Conservation (phyloP, 1,284 basidiomycete species). For the Stygiomarasmius scandens region DNA sequence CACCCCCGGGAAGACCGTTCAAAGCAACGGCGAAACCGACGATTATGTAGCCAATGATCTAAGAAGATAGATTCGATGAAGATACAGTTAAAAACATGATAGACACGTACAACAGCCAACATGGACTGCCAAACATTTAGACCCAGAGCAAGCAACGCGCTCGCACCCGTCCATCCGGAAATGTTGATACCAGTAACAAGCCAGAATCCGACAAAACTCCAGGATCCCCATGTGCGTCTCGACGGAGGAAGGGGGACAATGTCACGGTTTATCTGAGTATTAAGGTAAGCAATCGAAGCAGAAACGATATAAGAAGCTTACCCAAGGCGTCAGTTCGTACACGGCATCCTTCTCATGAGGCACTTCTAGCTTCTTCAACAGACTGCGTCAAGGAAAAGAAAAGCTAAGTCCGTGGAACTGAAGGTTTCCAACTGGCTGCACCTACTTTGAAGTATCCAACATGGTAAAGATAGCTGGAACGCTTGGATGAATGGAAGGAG, state of each 20-base stretch:
- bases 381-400: too few relatives aligned
- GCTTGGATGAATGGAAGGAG: too few relatives aligned
- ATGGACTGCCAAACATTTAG: constrained; percentile 3
- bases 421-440: too few relatives aligned
- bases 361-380: constrained; percentile 1
- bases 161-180: background rate
- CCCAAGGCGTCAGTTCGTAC: constrained; percentile 3
- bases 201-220: constrained; percentile 6
- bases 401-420: too few relatives aligned
- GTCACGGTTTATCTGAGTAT: background rate
- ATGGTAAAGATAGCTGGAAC: too few relatives aligned
- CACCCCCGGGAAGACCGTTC: constrained; percentile 2
- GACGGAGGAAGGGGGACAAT: constrained; percentile 2
- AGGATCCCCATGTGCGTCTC: background rate
- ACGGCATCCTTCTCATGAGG: background rate
- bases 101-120: constrained; percentile 1
- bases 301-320: background rate
- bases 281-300: too few relatives aligned
- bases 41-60: background rate
- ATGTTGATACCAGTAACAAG: constrained; percentile 2
- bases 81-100: too few relatives aligned
- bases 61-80: too few relatives aligned
- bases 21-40: constrained; percentile 1
- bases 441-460: too few relatives aligned
- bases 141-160: constrained; percentile 1